Conservation (phyloP, 1,284 basidiomycete genomes). For the Ceratobasidium sp. region DNA sequence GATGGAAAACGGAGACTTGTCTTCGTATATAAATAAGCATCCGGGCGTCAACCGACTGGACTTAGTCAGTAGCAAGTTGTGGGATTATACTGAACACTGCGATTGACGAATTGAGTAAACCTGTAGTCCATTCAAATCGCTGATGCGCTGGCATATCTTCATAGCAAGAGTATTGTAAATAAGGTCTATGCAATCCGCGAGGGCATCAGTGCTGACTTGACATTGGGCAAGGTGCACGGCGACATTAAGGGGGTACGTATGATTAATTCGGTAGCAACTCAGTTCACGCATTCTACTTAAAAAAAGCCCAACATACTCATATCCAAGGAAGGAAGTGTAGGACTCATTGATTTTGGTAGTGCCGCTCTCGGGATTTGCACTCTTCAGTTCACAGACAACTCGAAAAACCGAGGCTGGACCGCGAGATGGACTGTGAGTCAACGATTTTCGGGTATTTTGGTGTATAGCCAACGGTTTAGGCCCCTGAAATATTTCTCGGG, state of each 20-base stretch:
- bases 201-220: not conserved
- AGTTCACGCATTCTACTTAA: no score
- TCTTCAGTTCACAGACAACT: not conserved
- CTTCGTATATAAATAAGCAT: not conserved
- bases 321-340: not conserved
- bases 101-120: no score
- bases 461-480: not conserved
- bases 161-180: not conserved
- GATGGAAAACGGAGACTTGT: slow-evolving; percentile 10
- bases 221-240: not conserved
- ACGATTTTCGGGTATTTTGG: not conserved
- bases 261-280: not conserved
- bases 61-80: not conserved
- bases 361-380: not conserved
- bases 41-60: not conserved
- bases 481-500: not conserved
- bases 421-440: not conserved
- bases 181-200: not conserved
- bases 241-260: not conserved
- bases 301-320: slow-evolving; percentile 2
- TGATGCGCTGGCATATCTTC: not conserved
- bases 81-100: no score
- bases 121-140: not conserved
- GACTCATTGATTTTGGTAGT: not conserved
- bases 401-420: not conserved